Base-by-base conservation (phyloP, 2,329 filamentous ascomycete genomes). In the Talaromyces sp. region DNA sequence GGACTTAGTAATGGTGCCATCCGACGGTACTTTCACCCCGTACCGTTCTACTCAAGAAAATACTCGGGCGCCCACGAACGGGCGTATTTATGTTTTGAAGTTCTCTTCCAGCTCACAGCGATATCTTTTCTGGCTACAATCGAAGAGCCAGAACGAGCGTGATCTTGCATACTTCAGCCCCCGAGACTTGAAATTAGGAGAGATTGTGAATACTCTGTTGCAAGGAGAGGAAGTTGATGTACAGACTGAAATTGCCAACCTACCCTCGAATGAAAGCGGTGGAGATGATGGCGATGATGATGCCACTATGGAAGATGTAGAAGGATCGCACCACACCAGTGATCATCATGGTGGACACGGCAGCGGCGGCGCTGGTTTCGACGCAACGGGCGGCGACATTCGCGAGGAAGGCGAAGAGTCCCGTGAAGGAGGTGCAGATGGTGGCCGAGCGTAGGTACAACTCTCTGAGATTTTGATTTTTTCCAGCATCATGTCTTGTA, bases 401-500 rank as follows among this genome's bases (percentile, higher is more conserved):
- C 87, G 93, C 79, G 89, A 96, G 78, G 95, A 98, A 79, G 95
- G 95, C 66, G 88, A 92, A 78, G 89, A 87, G 71, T 88, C 94
- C 69, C 86, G 96, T 81, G 93, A 97, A 80, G 95, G 94, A 67
- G 95, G 96, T 76, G 92, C 92, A 72, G 95, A 98, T 81, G 95
- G 96, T 75, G 96, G 92, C 82, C 89, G 95, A 97, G 95, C 94
- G 95, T 99, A 98, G 94, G 96, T 99, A 80, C 76, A 79, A 77
- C 78, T 80, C 76, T 80, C 78, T 76, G 68, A 68, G 66, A 68
- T 31, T 60, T 54, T 45, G 9, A 11, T 37, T 56, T 56, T 11
- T 22, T 22, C n/a, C 33, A 54, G 50, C 45, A 59, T 65, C 27
- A 37, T 47, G 50, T 58, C 35, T 11, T 57, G 10, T 62, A 50